phyloP scores from a whole-genome alignment of 331 rosid genomes.

The Ulmus americana region DNA sequence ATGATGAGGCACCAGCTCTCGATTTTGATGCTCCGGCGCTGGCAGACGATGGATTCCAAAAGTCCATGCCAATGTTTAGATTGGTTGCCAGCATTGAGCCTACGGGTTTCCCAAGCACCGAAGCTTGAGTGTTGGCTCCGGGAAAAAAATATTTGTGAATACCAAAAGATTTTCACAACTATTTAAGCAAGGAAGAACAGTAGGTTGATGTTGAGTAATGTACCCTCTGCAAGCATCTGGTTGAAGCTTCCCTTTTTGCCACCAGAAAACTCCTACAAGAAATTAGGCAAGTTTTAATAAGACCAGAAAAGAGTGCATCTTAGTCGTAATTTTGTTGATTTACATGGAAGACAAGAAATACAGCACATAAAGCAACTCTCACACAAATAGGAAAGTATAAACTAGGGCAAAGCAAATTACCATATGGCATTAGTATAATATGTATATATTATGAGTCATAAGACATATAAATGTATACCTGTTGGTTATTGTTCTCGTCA shows the following conservation, averaged over 20 bases:
- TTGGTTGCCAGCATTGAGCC: conserved; percentile 58
- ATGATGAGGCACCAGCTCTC: conserved; percentile 54
- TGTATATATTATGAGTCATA: not conserved
- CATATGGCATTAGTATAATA: conserved; percentile 10
- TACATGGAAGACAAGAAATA: not conserved
- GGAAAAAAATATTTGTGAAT: conserved; percentile 25
- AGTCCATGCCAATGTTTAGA: conserved; percentile 89
- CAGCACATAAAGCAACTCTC: not conserved
- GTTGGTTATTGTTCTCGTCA: conserved; percentile 62
- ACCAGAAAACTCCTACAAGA: conserved; percentile 52
- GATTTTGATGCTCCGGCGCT: conserved; percentile 51
- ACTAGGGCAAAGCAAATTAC: not conserved
- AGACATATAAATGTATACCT: conserved; percentile 32
- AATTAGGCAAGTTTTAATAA: conserved; percentile 11
- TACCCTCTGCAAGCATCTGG: conserved; percentile 96
- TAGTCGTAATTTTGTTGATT: not conserved
- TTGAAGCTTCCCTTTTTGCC: conserved; percentile 79
- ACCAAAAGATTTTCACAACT: conserved; percentile 7
- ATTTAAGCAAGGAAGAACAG: not conserved
- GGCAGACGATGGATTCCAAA: conserved; percentile 69
- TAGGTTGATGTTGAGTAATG: conserved; percentile 6
- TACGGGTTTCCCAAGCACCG: conserved; percentile 53
- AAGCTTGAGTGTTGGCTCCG: conserved; percentile 76
- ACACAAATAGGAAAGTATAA: not conserved
- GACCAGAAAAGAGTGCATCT: conserved; percentile 13